Evolutionary conservation across 2,329 filamentous ascomycete genomes (phyloP), one percentile per base, ranked within the genome.

Genomic region (Orbilia blumenaviensis): DNA sequence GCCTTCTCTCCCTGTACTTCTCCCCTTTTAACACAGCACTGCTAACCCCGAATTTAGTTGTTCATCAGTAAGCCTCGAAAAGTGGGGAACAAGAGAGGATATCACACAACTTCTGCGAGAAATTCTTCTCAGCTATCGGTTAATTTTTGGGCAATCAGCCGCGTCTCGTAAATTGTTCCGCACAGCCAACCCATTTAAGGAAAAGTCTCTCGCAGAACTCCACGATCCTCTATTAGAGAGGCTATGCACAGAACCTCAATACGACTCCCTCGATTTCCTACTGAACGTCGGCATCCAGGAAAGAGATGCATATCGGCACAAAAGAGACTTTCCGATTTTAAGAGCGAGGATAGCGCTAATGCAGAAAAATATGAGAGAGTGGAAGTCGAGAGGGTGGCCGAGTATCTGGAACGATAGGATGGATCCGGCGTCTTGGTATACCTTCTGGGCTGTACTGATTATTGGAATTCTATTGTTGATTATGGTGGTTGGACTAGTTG

Each of bases 371-470:
- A 34, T 66, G 3, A 52, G 34, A n/a, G 38, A 42, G 18, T 66
- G 46, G 62, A 66, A 66, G 34, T 48, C 62, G 34, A 38, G 21
- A 10, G 62, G 46, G 2, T 66, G 62, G 62, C 50, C 46, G n/a
- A 52, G 38, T 34, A 54, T 66, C 14, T 66, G 62, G 62, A 66
- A 54, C 12, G 34, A 66, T n/a, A 52, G 50, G 18, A 52, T 50
- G 36, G 62, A 66, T 32, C 50, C 62, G 14, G 62, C 62, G 10
- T 50, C 46, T 32, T 66, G 62, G 62, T 66, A 66, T 56, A 66
- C 62, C 10, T 66, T 66, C 16, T 66, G 62, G 62, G 34, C 32
- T 2, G 62, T 66, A 9, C 48, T 66, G 10, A 36, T 66, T 3
- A 66, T 66, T 23, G 62, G 62, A 2, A 36, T 50, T 2, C 27